Conservation (phyloP, 2,329 filamentous ascomycete species). For the Byssoonygena ceratinophila region DNA sequence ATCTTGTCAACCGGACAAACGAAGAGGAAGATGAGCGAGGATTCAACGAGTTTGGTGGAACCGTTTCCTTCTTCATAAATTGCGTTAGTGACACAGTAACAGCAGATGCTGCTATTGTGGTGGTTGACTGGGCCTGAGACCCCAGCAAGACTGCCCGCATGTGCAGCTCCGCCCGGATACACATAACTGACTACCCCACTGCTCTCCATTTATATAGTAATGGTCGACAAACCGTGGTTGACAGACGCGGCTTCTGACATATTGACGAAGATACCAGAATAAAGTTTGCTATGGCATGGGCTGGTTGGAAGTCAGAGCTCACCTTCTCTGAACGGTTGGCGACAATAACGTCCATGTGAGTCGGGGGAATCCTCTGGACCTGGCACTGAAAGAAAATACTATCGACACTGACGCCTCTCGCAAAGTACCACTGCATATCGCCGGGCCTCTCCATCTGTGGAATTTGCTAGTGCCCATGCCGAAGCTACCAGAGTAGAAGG, state of each 20-base stretch:
- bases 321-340: slow-evolving; percentile 53
- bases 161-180: neutral
- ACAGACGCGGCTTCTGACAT: neutral
- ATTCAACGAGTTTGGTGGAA: neutral
- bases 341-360: slow-evolving; percentile 54
- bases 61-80: neutral
- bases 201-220: neutral
- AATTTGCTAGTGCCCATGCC: slow-evolving; percentile 40
- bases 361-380: slow-evolving; percentile 11
- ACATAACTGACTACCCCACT: slow-evolving; percentile 1
- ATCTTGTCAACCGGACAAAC: neutral
- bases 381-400: neutral
- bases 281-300: slow-evolving; percentile 23
- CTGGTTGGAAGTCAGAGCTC: slow-evolving; percentile 43
- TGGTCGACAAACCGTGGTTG: neutral
- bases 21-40: neutral
- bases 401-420: neutral
- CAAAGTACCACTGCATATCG: slow-evolving; percentile 36
- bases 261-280: neutral
- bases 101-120: neutral
- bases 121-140: neutral
- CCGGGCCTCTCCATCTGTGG: slow-evolving; percentile 35
- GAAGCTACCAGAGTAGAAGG: slow-evolving; percentile 56
- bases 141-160: neutral
- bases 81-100: neutral